Conservation (phyloP, 768 basidiomycete genomes). For the Rhodosporidiobolus odoratus region DNA sequence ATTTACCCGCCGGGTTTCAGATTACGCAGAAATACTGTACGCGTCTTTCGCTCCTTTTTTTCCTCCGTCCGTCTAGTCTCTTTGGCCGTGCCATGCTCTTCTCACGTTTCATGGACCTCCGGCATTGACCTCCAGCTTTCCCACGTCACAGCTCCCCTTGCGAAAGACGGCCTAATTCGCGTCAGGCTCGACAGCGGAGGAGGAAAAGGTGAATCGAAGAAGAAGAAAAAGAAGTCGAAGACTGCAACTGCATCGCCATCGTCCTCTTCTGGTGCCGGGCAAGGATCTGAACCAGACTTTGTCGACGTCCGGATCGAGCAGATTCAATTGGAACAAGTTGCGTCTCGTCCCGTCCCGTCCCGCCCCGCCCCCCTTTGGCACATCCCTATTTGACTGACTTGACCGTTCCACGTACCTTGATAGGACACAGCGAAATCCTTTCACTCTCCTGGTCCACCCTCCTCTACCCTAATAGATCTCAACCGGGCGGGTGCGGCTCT, state of each 20-base stretch:
- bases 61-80: not conserved
- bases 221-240: conserved; percentile 32
- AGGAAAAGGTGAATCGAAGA: conserved; percentile 44
- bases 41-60: conserved; percentile 9
- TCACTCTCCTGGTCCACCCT: conserved; percentile 31
- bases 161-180: conserved; percentile 59
- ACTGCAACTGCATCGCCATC: too few relatives aligned
- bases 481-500: conserved; percentile 84
- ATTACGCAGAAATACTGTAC: conserved; percentile 92
- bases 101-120: not conserved
- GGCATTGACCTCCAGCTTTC: not conserved
- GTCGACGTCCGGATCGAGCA: conserved; percentile 76
- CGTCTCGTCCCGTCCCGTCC: conserved; percentile 26
- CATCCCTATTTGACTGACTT: not conserved
- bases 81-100: not conserved
- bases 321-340: conserved; percentile 92
- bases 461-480: conserved; percentile 66
- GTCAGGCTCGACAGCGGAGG: conserved; percentile 42
- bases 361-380: not conserved
- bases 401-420: conserved; percentile 14
- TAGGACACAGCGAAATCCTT: conserved; percentile 90
- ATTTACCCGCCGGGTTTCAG: conserved; percentile 90
- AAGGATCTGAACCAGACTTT: not conserved
- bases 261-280: not conserved
- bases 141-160: conserved; percentile 64